Evolutionary conservation across 2,329 filamentous ascomycete genomes (phyloP), one percentile per base, ranked within the genome.

Genomic region (Fusarium torreyae): DNA sequence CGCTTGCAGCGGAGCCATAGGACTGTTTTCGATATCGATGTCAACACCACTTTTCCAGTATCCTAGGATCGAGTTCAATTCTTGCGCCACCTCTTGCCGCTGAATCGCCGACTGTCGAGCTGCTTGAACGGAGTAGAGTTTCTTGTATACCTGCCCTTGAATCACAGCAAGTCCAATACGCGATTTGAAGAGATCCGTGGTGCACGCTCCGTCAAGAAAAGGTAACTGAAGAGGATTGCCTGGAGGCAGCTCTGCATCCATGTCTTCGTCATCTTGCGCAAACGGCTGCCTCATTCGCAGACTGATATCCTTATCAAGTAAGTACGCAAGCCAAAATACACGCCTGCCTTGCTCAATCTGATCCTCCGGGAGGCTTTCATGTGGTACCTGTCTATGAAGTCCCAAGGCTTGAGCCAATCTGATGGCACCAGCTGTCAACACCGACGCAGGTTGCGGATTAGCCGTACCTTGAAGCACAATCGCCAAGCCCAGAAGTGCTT

Each of bases 181-280:
- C 15, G 48, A 60, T 24, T 66, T 69, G 51, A 74, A 74, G n/a
- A 74, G 49, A n/a, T 69, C 52, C 15, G 67, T 54, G 6, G 15
- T 59, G 28, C 40, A 52, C 15, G 55, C 40, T 28, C 54, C 54
- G 2, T 31, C 45, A 3, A 7, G 4, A 18, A 42, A 31, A 14
- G 45, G 22, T 4, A 51, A 6, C 10, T 31, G 4, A n/a, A 43
- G 6, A 63, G 22, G 18, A 10, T 61, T 11, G 28, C 20, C 53
- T 10, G 63, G n/a, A 24, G 72, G 73, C 33, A 75, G 34, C 31
- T 67, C 67, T 11, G 69, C 72, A 52, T 76, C 71, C 66, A 75
- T 75, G 34, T 76, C 73, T n/a, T 75, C 73, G 22, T 74, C 72
- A 33, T 76, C 70, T 58, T 75, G 73, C 8, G 53, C 50, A 45